These are phyloP conservation scores for Russula sp. DNA, from an alignment of 768 basidiomycete genomes.

Conservation along the genomic window DNA sequence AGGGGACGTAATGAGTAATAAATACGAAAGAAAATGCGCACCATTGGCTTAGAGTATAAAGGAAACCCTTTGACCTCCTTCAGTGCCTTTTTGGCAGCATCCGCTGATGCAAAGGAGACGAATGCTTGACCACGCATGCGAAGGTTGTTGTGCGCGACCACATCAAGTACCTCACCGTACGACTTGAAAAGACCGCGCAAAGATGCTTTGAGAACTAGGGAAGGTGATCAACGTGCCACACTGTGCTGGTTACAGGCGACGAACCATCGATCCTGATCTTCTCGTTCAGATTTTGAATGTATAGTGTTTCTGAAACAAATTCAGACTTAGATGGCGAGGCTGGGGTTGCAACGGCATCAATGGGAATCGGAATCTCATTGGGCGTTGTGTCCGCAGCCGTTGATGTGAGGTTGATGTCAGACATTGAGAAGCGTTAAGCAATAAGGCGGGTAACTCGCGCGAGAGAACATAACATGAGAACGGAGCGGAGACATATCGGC, in stretches of 20 bases:
- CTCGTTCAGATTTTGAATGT: slow-evolving; percentile 95
- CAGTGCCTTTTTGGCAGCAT: slow-evolving; percentile 80
- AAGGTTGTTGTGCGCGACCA: slow-evolving; percentile 91
- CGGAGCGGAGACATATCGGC: neutral
- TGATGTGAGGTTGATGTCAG: slow-evolving; percentile 3
- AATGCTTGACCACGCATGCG: slow-evolving; percentile 99
- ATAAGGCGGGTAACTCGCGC: neutral
- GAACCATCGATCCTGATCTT: slow-evolving; percentile 77
- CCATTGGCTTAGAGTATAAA: slow-evolving; percentile 95
- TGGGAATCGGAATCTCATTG: slow-evolving; percentile 16
- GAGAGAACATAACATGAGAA: neutral
- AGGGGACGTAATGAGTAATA: neutral
- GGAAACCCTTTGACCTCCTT: slow-evolving; percentile 94
- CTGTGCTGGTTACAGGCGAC: slow-evolving; percentile 14
- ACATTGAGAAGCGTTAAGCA: slow-evolving; percentile 5
- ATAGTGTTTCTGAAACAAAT: slow-evolving; percentile 73
- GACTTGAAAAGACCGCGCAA: slow-evolving; percentile 84
- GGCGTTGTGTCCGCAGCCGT: slow-evolving; percentile 5
- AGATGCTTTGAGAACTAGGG: slow-evolving; percentile 77
- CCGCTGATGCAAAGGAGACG: slow-evolving; percentile 79
- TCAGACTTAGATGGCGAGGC: slow-evolving; percentile 33
- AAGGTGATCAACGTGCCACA: slow-evolving; percentile 13
- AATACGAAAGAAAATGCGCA: slow-evolving; percentile 30
- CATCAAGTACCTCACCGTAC: slow-evolving; percentile 89
- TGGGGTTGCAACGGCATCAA: slow-evolving; percentile 8